Conservation (phyloP, 192 early-diverging fungal genomes). For the Funneliformis mosseae region DNA sequence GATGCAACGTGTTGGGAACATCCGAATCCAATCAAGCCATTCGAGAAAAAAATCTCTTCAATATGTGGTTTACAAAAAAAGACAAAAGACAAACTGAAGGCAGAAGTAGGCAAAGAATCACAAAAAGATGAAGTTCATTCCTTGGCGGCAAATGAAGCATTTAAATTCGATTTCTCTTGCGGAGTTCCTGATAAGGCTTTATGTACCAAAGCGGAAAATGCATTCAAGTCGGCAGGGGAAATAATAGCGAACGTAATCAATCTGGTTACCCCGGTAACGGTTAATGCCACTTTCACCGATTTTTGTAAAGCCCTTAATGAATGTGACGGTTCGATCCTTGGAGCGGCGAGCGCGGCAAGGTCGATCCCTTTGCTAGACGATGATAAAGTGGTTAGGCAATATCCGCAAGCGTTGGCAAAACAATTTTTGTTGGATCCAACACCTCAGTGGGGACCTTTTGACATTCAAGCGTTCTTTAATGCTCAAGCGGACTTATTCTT, state of each 20-base stretch:
- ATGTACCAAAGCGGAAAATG: not conserved
- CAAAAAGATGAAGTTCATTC: not conserved
- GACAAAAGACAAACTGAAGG: not conserved
- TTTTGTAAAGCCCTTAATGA: slow-evolving; percentile 37
- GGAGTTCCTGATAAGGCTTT: not conserved
- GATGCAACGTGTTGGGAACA: not conserved
- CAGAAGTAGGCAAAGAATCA: not conserved
- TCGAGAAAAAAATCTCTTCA: not conserved
- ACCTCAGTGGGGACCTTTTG: slow-evolving; percentile 37
- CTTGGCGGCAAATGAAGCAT: not conserved
- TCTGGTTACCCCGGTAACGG: slow-evolving; percentile 17
- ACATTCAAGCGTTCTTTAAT: slow-evolving; percentile 46
- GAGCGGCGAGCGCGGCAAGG: slow-evolving; percentile 39
- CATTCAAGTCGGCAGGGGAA: not conserved
- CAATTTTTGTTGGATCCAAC: slow-evolving; percentile 33
- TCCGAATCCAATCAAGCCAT: not conserved
- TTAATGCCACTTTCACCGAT: slow-evolving; percentile 40
- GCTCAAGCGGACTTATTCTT: slow-evolving; percentile 40
- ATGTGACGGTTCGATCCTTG: slow-evolving; percentile 6
- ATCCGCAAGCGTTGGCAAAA: slow-evolving; percentile 45
- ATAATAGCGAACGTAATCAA: not conserved
- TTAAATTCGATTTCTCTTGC: not conserved
- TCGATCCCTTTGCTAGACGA: slow-evolving; percentile 38
- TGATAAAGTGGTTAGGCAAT: slow-evolving; percentile 42
- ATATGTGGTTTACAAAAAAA: not conserved